Conservation (phyloP, 2,329 filamentous ascomycete genomes). For the Fusarium keratoplasticum region DNA sequence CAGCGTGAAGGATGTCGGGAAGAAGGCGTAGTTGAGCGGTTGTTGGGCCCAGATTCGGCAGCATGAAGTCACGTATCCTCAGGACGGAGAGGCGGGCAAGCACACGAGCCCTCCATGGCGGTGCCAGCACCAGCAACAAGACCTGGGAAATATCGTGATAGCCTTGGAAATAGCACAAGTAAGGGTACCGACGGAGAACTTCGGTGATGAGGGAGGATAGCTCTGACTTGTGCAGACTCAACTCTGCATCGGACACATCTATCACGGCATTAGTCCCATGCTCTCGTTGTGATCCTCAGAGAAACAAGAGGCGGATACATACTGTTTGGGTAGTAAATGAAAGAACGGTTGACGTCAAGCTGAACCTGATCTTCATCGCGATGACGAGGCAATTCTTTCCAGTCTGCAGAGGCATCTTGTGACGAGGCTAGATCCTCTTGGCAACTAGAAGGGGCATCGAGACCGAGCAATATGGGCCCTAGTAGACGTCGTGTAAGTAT, state of each 20-base stretch:
- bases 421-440: slow-evolving; percentile 21
- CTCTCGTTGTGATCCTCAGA: background rate
- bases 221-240: slow-evolving; percentile 77
- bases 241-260: slow-evolving; percentile 77
- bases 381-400: slow-evolving; percentile 78
- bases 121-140: slow-evolving; percentile 84
- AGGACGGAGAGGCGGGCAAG: slow-evolving; percentile 87
- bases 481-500: slow-evolving; percentile 23
- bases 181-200: slow-evolving; percentile 82
- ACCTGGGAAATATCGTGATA: slow-evolving; percentile 99
- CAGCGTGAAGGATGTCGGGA: slow-evolving; percentile 79
- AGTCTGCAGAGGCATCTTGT: slow-evolving; percentile 50
- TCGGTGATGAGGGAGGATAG: slow-evolving; percentile 84
- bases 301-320: slow-evolving; percentile 31
- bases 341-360: slow-evolving; percentile 94
- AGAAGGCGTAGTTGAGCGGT: slow-evolving; percentile 88
- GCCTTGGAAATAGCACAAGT: slow-evolving; percentile 96
- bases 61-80: slow-evolving; percentile 97
- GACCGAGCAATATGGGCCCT: slow-evolving; percentile 74
- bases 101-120: slow-evolving; percentile 68
- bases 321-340: slow-evolving; percentile 94
- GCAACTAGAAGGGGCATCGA: slow-evolving; percentile 26
- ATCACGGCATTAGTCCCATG: slow-evolving; percentile 16
- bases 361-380: slow-evolving; percentile 90
- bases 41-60: slow-evolving; percentile 85